phyloP scores from a whole-genome alignment of 2,329 filamentous ascomycete genomes.

The Ilyonectria robusta region DNA sequence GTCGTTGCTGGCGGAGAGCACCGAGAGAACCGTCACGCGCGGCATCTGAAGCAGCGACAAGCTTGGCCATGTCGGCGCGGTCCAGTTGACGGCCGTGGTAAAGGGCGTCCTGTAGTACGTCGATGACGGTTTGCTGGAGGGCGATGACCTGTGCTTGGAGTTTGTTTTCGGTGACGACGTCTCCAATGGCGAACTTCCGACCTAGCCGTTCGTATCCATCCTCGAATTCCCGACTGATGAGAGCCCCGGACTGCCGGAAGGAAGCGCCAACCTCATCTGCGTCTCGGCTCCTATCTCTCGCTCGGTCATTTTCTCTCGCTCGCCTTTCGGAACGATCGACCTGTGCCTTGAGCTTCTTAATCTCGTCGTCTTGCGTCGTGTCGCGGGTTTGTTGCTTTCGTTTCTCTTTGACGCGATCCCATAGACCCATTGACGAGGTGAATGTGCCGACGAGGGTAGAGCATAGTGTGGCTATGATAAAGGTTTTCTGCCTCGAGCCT shows the following conservation, averaged over 20 bases:
- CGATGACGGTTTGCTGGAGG: slow-evolving; percentile 46
- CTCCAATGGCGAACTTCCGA: slow-evolving; percentile 40
- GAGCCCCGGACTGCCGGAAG: slow-evolving; percentile 38
- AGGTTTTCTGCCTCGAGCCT: slow-evolving; percentile 40
- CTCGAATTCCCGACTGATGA: slow-evolving; percentile 46
- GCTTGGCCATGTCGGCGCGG: slow-evolving; percentile 40
- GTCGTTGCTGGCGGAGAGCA: slow-evolving; percentile 41
- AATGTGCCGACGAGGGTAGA: slow-evolving; percentile 47
- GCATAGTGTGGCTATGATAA: slow-evolving; percentile 45
- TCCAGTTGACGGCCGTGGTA: slow-evolving; percentile 41
- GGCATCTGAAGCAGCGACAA: slow-evolving; percentile 43
- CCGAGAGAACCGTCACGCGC: slow-evolving; percentile 40
- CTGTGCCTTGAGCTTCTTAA: slow-evolving; percentile 42
- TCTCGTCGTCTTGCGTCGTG: slow-evolving; percentile 45
- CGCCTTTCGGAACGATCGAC: slow-evolving; percentile 32
- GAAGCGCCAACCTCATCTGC: slow-evolving; percentile 41
- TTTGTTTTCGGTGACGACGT: slow-evolving; percentile 45
- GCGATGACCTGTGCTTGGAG: slow-evolving; percentile 45
- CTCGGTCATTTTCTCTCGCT: neutral
- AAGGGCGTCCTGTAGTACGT: slow-evolving; percentile 43
- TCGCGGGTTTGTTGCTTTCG: slow-evolving; percentile 42
- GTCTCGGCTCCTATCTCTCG: slow-evolving; percentile 14
- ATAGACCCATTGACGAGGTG: slow-evolving; percentile 47
- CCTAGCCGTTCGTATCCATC: slow-evolving; percentile 43
- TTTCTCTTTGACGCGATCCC: slow-evolving; percentile 43